These are phyloP conservation scores for Fusarium virguliforme DNA, from an alignment of 2,329 filamentous ascomycete genomes.

Conservation along the genomic window DNA sequence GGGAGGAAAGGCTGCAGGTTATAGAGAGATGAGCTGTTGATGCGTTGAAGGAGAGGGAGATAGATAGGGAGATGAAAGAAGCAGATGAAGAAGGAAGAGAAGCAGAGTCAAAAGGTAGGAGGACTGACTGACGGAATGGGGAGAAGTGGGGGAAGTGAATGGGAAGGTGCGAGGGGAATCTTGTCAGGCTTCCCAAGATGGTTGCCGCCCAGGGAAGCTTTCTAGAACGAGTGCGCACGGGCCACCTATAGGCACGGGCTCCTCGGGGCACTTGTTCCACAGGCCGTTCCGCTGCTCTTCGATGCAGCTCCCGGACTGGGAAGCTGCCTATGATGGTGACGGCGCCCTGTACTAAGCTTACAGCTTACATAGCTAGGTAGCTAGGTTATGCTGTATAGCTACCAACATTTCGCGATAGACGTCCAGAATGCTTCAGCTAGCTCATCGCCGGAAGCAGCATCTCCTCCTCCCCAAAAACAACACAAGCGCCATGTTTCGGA, in stretches of 20 bases:
- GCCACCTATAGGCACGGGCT: slow-evolving; percentile 34
- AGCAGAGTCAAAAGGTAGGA: slow-evolving; percentile 20
- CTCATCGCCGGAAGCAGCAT: slow-evolving; percentile 39
- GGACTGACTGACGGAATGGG: slow-evolving; percentile 42
- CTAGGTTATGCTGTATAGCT: not conserved
- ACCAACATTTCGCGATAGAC: not conserved
- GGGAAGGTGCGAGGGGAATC: slow-evolving; percentile 21
- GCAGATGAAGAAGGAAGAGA: slow-evolving; percentile 32
- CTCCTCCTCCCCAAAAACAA: slow-evolving; percentile 29
- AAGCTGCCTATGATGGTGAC: slow-evolving; percentile 7
- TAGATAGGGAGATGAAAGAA: slow-evolving; percentile 3
- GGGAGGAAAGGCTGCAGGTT: slow-evolving; percentile 15
- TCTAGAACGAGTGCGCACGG: slow-evolving; percentile 51
- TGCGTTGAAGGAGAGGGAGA: slow-evolving; percentile 11
- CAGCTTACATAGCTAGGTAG: not conserved
- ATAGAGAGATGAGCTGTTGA: slow-evolving; percentile 18
- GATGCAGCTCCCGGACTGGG: slow-evolving; percentile 51
- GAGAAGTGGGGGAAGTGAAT: slow-evolving; percentile 39
- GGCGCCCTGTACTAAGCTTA: no score
- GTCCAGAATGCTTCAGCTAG: not conserved
- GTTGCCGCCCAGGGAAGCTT: slow-evolving; percentile 51
- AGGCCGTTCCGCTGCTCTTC: slow-evolving; percentile 49
- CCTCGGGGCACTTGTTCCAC: slow-evolving; percentile 47
- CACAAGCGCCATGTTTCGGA: slow-evolving; percentile 15
- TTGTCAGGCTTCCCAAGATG: slow-evolving; percentile 34